phyloP scores from a whole-genome alignment of 129 eudicot species.

The Arctium lappa region DNA sequence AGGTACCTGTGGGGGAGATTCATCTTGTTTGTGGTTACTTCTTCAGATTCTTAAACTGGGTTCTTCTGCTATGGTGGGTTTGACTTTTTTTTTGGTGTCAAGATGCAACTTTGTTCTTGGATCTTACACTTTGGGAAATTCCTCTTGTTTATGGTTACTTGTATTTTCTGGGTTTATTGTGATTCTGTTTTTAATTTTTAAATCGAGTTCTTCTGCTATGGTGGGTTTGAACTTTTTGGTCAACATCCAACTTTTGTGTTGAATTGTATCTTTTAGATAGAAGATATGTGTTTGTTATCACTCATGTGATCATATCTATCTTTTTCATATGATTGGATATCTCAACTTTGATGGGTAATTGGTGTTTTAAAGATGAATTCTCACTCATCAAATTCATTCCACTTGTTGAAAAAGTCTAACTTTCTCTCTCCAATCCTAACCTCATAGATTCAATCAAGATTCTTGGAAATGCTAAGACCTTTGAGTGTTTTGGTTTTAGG shows the following conservation, averaged over 20 bases:
- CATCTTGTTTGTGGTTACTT: not conserved
- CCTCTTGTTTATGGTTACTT: not conserved
- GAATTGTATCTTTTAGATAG: no score
- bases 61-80: constrained; percentile 6
- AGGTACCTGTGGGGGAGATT: not conserved
- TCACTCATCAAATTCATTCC: not conserved
- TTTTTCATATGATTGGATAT: not conserved
- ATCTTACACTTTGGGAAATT: not conserved
- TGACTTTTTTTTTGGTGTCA: not conserved
- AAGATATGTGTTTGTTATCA: no score
- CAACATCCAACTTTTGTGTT: no score
- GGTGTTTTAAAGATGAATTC: not conserved
- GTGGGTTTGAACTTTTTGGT: not conserved
- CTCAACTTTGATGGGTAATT: not conserved
- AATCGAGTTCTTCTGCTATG: not conserved
- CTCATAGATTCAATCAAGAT: constrained; percentile 14
- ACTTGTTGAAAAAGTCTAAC: not conserved
- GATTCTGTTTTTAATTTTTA: not conserved
- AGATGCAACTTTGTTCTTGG: constrained; percentile 14
- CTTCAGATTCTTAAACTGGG: not conserved
- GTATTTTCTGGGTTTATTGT: not conserved
- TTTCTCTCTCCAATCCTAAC: not conserved
- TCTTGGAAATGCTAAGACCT: not conserved
- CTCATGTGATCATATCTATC: no score
- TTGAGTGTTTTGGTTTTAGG: constrained; percentile 11